phyloP scores from a whole-genome alignment of 2,329 filamentous ascomycete genomes.

The Calycina herbarum region DNA sequence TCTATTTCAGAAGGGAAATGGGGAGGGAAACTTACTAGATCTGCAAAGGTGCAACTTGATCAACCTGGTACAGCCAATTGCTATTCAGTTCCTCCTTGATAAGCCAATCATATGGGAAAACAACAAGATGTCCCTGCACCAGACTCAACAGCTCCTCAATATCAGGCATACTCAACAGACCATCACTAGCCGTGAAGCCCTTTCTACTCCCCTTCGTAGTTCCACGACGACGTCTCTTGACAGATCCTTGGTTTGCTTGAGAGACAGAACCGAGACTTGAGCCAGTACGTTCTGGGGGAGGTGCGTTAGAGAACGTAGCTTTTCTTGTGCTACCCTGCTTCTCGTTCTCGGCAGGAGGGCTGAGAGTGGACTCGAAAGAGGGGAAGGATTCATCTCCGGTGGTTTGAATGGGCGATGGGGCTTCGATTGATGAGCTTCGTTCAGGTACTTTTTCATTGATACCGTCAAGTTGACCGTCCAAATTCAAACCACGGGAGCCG shows the following conservation, averaged over 20 bases:
- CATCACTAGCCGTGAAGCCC: conserved; percentile 66
- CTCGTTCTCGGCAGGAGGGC: conserved; percentile 26
- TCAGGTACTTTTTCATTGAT: conserved; percentile 29
- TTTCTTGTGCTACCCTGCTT: conserved; percentile 46
- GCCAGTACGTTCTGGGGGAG: conserved; percentile 23
- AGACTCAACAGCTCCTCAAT: conserved; percentile 79
- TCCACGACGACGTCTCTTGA: conserved; percentile 64
- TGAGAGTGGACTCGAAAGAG: conserved; percentile 41
- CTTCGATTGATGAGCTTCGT: conserved; percentile 35
- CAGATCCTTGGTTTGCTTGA: conserved; percentile 43
- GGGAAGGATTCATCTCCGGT: conserved; percentile 49
- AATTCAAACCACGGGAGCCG: conserved; percentile 18
- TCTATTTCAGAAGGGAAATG: too few relatives aligned
- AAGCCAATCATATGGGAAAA: conserved; percentile 96
- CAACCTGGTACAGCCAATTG: conserved; percentile 96
- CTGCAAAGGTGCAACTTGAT: conserved; percentile 92
- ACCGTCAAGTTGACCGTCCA: conserved; percentile 28
- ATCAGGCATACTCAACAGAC: conserved; percentile 72
- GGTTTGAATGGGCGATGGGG: conserved; percentile 45
- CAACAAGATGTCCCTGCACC: conserved; percentile 84
- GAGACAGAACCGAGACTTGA: background rate
- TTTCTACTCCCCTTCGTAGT: conserved; percentile 65
- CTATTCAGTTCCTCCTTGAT: conserved; percentile 86
- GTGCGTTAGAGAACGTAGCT: conserved; percentile 53
- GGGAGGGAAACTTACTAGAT: conserved; percentile 75